Conservation (phyloP, 225 moss, liverwort and hornwort genomes). For the Neckera pumila region DNA sequence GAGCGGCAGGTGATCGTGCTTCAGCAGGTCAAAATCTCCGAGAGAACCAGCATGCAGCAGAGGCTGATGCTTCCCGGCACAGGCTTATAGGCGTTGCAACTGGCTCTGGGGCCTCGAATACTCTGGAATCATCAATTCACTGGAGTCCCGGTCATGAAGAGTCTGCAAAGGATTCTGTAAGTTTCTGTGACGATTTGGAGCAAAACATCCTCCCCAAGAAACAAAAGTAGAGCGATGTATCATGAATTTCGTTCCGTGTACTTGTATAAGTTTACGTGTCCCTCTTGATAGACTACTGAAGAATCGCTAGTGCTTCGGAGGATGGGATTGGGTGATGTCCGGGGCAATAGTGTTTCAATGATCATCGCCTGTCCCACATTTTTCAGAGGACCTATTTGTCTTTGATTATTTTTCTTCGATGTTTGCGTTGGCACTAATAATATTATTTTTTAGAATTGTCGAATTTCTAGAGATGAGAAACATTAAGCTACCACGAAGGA, state of each 20-base stretch:
- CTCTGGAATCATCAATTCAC: conserved; percentile 56
- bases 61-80: conserved; percentile 57
- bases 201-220: background rate
- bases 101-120: conserved; percentile 44
- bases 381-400: background rate
- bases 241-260: background rate
- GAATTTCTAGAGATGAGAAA: background rate
- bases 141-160: conserved; percentile 80
- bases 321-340: background rate
- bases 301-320: background rate
- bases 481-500: background rate
- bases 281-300: background rate
- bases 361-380: background rate
- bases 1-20: conserved; percentile 42
- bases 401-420: background rate
- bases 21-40: conserved; percentile 53
- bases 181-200: background rate
- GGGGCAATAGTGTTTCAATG: background rate
- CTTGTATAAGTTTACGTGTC: too few species aligned
- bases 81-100: conserved; percentile 50
- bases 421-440: background rate
- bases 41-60: conserved; percentile 49
- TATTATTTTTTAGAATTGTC: background rate
- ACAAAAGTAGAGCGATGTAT: background rate
- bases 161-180: conserved; percentile 64